Conservation (phyloP, 805 yeast species). For the Candida bentonensis region DNA sequence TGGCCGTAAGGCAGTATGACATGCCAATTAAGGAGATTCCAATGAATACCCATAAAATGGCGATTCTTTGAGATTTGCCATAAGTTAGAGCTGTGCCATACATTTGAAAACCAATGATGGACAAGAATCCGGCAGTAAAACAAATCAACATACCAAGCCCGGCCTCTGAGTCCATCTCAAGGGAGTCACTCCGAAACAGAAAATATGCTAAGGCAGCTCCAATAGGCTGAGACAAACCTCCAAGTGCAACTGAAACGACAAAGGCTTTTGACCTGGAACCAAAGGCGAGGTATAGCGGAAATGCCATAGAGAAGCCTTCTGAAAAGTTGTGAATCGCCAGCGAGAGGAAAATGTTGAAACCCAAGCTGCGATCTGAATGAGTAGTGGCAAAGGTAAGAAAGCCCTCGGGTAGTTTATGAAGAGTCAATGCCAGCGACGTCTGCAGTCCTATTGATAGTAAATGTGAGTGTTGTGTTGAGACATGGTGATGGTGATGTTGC, state of each 20-base stretch:
- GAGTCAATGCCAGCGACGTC: slow-evolving; percentile 71
- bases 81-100: slow-evolving; percentile 68
- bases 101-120: slow-evolving; percentile 76
- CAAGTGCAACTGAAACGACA: slow-evolving; percentile 49
- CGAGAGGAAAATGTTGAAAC: slow-evolving; percentile 70
- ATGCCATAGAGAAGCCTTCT: slow-evolving; percentile 89
- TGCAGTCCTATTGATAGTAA: slow-evolving; percentile 80
- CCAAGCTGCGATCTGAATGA: slow-evolving; percentile 50
- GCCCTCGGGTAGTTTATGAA: slow-evolving; percentile 94
- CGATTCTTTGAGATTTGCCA: slow-evolving; percentile 54
- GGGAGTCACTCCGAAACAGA: slow-evolving; percentile 26
- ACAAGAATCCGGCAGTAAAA: slow-evolving; percentile 70
- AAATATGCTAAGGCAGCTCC: slow-evolving; percentile 69
- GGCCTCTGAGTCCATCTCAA: slow-evolving; percentile 20
- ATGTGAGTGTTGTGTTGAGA: background rate
- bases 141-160: slow-evolving; percentile 54
- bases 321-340: slow-evolving; percentile 80
- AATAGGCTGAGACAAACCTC: slow-evolving; percentile 76
- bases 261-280: slow-evolving; percentile 49
- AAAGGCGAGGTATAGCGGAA: slow-evolving; percentile 75
- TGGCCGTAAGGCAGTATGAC: background rate
- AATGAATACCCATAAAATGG: slow-evolving; percentile 41
- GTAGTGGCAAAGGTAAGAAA: slow-evolving; percentile 75
- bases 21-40: slow-evolving; percentile 29
- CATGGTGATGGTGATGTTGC: background rate